These are phyloP conservation scores for Chernovozyma sophiae-reginae DNA, from an alignment of 1,139 yeast species.

Conservation along the genomic window DNA sequence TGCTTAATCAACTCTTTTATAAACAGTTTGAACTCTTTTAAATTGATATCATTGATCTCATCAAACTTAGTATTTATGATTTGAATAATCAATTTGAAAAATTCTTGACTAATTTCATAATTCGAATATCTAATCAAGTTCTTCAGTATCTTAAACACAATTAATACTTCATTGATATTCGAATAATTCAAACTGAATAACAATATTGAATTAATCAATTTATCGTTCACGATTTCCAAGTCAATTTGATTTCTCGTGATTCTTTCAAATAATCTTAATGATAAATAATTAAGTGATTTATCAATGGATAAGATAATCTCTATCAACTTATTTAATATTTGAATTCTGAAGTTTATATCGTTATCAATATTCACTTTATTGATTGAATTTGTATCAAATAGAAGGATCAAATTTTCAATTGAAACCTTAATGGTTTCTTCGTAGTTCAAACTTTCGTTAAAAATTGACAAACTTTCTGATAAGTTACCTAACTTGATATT, in stretches of 20 bases:
- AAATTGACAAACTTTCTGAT: conserved; percentile 14
- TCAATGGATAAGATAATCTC: conserved; percentile 23
- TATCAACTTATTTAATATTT: conserved; percentile 14
- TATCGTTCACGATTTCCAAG: not conserved
- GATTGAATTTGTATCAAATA: conserved; percentile 12
- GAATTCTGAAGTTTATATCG: conserved; percentile 14
- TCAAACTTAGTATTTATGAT: conserved; percentile 11
- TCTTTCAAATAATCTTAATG: conserved; percentile 14
- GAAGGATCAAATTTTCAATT: conserved; percentile 22
- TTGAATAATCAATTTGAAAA: conserved; percentile 6
- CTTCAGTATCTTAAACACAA: not conserved
- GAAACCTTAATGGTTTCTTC: conserved; percentile 35
- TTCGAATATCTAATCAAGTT: not conserved
- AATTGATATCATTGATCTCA: not conserved
- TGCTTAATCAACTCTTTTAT: not conserved
- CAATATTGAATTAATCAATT: not conserved
- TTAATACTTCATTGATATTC: not conserved
- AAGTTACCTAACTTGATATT: conserved; percentile 6
- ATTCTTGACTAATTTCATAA: conserved; percentile 1
- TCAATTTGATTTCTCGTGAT: not conserved
- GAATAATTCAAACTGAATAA: not conserved
- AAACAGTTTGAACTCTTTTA: not conserved
- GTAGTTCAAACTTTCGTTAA: conserved; percentile 24
- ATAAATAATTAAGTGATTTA: conserved; percentile 19
- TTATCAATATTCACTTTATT: conserved; percentile 13